phyloP scores from a whole-genome alignment of 306 rosid species.

The Citrullus colocynthis region DNA sequence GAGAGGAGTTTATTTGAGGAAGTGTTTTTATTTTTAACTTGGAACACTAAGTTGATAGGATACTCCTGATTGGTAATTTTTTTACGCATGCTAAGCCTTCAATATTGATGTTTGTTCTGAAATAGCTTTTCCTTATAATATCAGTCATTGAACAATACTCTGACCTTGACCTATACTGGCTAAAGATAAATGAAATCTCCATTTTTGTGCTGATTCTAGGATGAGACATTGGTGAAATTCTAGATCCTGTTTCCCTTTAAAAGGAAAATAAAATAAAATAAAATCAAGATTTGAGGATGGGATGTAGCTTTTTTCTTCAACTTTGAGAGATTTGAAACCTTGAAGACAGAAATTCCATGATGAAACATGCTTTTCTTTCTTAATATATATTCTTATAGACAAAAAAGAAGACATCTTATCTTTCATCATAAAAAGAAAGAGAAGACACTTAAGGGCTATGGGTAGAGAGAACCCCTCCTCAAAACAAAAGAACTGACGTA shows the following conservation, averaged over 20 bases:
- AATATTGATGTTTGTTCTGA: background rate
- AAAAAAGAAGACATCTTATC: background rate
- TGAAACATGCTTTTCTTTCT: background rate
- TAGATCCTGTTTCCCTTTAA: background rate
- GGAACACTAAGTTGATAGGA: background rate
- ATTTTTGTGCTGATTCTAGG: background rate
- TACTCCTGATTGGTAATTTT: background rate
- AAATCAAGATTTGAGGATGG: background rate
- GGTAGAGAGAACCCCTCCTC: no score
- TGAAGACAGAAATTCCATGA: background rate
- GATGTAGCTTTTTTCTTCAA: background rate
- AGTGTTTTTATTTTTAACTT: background rate
- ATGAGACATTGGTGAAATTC: background rate
- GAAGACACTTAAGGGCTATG: no score
- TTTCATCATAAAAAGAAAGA: background rate
- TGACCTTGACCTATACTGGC: background rate
- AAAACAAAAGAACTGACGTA: background rate
- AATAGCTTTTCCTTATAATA: background rate
- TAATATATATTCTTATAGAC: background rate
- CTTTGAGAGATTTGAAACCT: background rate
- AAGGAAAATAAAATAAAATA: background rate
- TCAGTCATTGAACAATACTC: background rate
- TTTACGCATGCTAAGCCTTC: background rate
- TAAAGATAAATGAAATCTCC: background rate
- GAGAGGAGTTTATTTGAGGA: background rate